Evolutionary conservation across 1,139 yeast species (phyloP), one percentile per base, ranked within the genome.

Genomic region (Magnusiomyces ingens): DNA sequence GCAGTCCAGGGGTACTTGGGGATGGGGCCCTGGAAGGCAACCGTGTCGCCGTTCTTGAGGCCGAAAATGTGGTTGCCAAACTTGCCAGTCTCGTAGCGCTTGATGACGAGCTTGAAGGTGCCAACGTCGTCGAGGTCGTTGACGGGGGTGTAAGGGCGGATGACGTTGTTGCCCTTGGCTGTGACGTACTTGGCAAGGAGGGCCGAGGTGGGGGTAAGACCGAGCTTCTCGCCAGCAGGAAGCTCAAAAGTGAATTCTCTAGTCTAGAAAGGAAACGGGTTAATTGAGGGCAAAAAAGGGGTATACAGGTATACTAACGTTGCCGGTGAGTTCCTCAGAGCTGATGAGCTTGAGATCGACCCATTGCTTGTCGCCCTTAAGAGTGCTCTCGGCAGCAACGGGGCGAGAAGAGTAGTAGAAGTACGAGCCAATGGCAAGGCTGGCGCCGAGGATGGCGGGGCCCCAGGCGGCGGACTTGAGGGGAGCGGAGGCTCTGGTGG

Each of bases 131-230:
- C 82, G 53, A 79, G 75, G 64, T 85, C 89, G 38, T 88, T 79
- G 53, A 84, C 78, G 55, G 99, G 99, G 41, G 99, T 94, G 77
- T 94, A 94, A 48, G 99, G 99, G 75, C 99, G 85, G 60, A 94
- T 78, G 56, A 93, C 96, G 65, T 84, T 83, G 73, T 76, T 82
- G 62, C 97, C 98, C 75, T 89, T 89, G 57, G 82, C 79, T 54
- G 93, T 85, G 61, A 61, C 58, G 60, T 75, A 89, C 75, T 90
- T 90, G 68, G 95, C 80, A 70, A 93, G 69, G 52, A 94, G 70
- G 61, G 85, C 81, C 44, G 95, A 87, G 45, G 98, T 96, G 56
- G 84, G 79, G 62, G 80, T 75, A 63, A 93, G 78, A 32, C 99
- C 99, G 47, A 90, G 78, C 42, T 76, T 81, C 56, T 83, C 80